Base-by-base conservation (phyloP, 352 stramenopile species). In the Phytopythium chamaehyphon region DNA sequence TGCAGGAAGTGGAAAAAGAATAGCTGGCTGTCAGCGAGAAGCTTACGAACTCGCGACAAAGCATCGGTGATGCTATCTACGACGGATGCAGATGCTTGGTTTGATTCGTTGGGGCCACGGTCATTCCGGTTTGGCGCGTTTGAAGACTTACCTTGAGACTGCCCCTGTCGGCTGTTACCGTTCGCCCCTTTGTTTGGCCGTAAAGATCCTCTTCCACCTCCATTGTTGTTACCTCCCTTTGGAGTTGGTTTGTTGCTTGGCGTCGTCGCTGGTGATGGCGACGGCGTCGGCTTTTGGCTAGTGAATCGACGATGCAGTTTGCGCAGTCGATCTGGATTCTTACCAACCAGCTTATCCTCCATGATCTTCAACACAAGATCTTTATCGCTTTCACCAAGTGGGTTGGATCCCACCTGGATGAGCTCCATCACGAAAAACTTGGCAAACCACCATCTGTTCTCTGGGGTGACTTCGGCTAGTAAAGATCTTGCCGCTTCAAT, bases 381-480 rank as follows among this genome's bases (percentile, higher is more conserved):
- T 40, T 81, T 73, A 53, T 90, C 80, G 36, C 68, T 82, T 55
- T 90, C 76, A 33, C 74, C 80, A 7, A 90, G 71, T 3, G 74
- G 80, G 52, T 87, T 88, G 6, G 76, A 73, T 0, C 76, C 79
- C 6, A 90, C 60, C 51, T 90, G 76, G 1, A 85, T 51, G 16
- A 90, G 63, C 52, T 88, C 80, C 36, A 78, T 59, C 2, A 88
- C 76, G 54, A 88, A 88, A 33, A 90, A 88, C 36, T 74, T 74
- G 14, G 76, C 76, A 54, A 90, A 88, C 80, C 80, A 90, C 76
- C 76, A 88, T 37, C 62, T 61, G 50, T 90, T 90, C 35, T 76
- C 72, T 1, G 69, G 66, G 6, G 61, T 61, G 0, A 85, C 74
- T 0, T 81, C 64, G 1, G 47, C 23, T 4, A 90, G 37, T 31